phyloP scores from a whole-genome alignment of 768 basidiomycete genomes.

The Russula sp. region DNA sequence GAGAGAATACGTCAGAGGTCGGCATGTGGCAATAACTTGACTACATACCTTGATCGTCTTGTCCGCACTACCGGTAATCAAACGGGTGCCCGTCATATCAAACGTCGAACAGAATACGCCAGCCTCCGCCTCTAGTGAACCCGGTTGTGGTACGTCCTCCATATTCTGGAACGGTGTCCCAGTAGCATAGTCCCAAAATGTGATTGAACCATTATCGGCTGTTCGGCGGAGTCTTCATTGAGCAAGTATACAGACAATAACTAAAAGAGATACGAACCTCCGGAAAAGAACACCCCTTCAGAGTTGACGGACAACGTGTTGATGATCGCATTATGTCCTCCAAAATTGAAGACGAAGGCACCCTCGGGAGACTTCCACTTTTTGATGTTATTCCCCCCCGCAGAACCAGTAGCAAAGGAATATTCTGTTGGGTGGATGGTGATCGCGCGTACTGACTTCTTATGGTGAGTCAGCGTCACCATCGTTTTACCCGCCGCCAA shows the following conservation, averaged over 20 bases:
- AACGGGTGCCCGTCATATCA: slow-evolving; percentile 88
- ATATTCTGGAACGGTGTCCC: slow-evolving; percentile 93
- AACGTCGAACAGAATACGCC: slow-evolving; percentile 97
- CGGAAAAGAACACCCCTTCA: slow-evolving; percentile 96
- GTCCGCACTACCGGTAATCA: slow-evolving; percentile 96
- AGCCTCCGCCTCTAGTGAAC: slow-evolving; percentile 96
- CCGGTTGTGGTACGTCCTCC: slow-evolving; percentile 93
- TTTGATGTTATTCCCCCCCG: slow-evolving; percentile 99
- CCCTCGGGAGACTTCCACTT: slow-evolving; percentile 99
- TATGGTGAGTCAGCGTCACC: slow-evolving; percentile 98
- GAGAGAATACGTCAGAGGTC: background rate
- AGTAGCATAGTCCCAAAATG: slow-evolving; percentile 93
- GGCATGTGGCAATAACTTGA: slow-evolving; percentile 2
- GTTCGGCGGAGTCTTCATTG: background rate
- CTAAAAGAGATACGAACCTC: slow-evolving; percentile 53
- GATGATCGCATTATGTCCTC: slow-evolving; percentile 96
- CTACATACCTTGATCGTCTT: slow-evolving; percentile 91
- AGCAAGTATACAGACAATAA: background rate
- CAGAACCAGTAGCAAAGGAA: slow-evolving; percentile 91
- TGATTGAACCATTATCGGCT: slow-evolving; percentile 91
- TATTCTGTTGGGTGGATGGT: slow-evolving; percentile 97
- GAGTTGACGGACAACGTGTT: slow-evolving; percentile 92
- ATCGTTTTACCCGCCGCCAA: slow-evolving; percentile 96
- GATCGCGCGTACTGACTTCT: slow-evolving; percentile 92
- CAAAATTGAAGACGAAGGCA: slow-evolving; percentile 92